phyloP scores from a whole-genome alignment of 2,329 filamentous ascomycete genomes.

The Arthrinium phaeospermum region DNA sequence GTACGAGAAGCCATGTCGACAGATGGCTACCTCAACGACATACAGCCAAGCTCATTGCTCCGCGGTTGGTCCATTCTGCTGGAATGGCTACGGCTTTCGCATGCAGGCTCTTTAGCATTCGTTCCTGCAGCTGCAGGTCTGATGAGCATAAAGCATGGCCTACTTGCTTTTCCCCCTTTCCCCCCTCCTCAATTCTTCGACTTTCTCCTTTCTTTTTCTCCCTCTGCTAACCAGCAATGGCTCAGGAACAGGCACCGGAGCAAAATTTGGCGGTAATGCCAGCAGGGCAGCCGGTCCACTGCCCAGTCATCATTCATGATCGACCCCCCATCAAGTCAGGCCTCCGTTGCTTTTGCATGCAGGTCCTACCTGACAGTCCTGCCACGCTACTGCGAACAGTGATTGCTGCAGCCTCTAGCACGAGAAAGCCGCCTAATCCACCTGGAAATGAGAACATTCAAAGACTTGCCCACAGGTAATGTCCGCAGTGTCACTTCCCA shows the following conservation, averaged over 20 bases:
- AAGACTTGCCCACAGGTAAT: background rate
- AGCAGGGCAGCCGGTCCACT: background rate
- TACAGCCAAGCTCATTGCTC: background rate
- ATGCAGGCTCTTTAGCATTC: slow-evolving; percentile 12
- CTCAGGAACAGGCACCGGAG: background rate
- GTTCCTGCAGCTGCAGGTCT: slow-evolving; percentile 7
- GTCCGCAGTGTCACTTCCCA: background rate
- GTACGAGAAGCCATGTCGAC: background rate
- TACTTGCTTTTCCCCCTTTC: background rate
- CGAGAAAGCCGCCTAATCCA: background rate
- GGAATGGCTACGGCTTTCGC: background rate
- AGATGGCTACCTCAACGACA: slow-evolving; percentile 8
- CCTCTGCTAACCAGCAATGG: background rate
- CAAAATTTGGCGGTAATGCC: background rate
- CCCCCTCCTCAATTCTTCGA: background rate
- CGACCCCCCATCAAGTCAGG: background rate
- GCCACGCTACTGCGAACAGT: slow-evolving; percentile 6
- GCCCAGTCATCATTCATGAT: background rate
- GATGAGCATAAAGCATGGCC: slow-evolving; percentile 1
- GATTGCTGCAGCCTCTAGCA: background rate
- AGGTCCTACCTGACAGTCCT: background rate
- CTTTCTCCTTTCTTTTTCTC: background rate
- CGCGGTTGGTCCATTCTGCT: background rate
- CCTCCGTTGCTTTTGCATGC: slow-evolving; percentile 1
- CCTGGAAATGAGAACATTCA: background rate